These are phyloP conservation scores for Parathielavia appendiculata DNA, from an alignment of 495 filamentous ascomycete genomes.

Conservation along the genomic window DNA sequence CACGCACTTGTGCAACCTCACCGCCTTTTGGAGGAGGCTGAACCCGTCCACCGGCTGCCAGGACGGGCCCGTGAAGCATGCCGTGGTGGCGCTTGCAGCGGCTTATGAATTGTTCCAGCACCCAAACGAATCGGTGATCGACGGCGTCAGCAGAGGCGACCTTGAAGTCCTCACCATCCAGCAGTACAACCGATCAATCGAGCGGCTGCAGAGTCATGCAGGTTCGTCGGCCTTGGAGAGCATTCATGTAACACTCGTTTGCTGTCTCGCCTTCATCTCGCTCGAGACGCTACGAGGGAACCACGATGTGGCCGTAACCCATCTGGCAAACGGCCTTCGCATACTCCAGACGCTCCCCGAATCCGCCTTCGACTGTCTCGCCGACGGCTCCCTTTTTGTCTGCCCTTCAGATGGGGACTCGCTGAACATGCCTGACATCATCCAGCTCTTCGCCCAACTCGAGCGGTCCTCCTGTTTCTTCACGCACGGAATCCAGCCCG, in stretches of 20 bases:
- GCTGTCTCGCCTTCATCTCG: constrained; percentile 38
- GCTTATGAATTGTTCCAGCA: constrained; percentile 27
- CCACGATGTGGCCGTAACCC: constrained; percentile 30
- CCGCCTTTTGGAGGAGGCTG: constrained; percentile 36
- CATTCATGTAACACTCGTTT: constrained; percentile 34
- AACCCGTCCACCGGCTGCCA: constrained; percentile 31
- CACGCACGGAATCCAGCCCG: constrained; percentile 56
- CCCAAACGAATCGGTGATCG: constrained; percentile 15
- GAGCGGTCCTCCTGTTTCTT: constrained; percentile 39
- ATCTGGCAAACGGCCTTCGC: constrained; percentile 38
- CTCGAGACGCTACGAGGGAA: constrained; percentile 36
- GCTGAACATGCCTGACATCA: constrained; percentile 32
- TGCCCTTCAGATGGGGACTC: constrained; percentile 6
- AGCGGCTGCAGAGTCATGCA: constrained; percentile 30
- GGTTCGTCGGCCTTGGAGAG: constrained; percentile 27
- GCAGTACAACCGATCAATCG: constrained; percentile 39
- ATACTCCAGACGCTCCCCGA: constrained; percentile 33
- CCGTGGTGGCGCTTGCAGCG: constrained; percentile 37
- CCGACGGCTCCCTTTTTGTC: constrained; percentile 14
- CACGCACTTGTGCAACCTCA: constrained; percentile 20
- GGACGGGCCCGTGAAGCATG: constrained; percentile 39
- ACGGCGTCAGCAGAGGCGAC: constrained; percentile 23
- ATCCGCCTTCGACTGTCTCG: constrained; percentile 19
- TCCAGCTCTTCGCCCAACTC: constrained; percentile 34
- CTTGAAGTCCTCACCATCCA: constrained; percentile 38